Evolutionary conservation across 345 rosid species (phyloP).

Genomic region (Salix suchowensis): DNA sequence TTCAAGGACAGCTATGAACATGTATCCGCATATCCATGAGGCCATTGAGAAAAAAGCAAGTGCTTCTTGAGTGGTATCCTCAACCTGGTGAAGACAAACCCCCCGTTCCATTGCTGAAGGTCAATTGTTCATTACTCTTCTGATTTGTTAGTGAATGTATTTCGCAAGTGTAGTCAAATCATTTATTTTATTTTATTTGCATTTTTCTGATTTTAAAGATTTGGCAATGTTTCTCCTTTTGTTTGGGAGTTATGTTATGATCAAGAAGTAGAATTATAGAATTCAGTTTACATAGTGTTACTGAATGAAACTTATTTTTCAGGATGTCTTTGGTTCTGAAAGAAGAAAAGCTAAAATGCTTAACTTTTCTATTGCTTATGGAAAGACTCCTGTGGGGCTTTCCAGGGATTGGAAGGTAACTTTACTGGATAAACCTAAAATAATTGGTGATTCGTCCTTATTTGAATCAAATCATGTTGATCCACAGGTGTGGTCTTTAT

Average conservation of each 20-base stretch:
- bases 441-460: background rate
- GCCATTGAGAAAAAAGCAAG: conserved; percentile 63
- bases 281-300: background rate
- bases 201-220: background rate
- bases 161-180: background rate
- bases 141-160: background rate
- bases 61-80: conserved; percentile 92
- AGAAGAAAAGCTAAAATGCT: conserved; percentile 96
- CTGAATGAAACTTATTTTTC: conserved; percentile 17
- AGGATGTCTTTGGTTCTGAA: conserved; percentile 84
- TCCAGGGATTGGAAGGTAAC: conserved; percentile 94
- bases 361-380: conserved; percentile 96
- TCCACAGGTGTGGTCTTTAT: background rate
- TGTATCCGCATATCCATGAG: conserved; percentile 85
- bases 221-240: background rate
- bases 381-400: conserved; percentile 85
- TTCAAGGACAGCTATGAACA: conserved; percentile 96
- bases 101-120: conserved; percentile 92
- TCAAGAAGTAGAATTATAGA: background rate
- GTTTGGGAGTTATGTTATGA: background rate
- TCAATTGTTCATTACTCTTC: conserved; percentile 15
- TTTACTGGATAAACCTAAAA: background rate
- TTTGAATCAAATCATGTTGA: conserved; percentile 5
- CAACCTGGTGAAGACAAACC: conserved; percentile 89
- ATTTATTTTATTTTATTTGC: background rate